These are phyloP conservation scores for Tilletia indica DNA, from an alignment of 1,284 basidiomycete species.

Conservation along the genomic window DNA sequence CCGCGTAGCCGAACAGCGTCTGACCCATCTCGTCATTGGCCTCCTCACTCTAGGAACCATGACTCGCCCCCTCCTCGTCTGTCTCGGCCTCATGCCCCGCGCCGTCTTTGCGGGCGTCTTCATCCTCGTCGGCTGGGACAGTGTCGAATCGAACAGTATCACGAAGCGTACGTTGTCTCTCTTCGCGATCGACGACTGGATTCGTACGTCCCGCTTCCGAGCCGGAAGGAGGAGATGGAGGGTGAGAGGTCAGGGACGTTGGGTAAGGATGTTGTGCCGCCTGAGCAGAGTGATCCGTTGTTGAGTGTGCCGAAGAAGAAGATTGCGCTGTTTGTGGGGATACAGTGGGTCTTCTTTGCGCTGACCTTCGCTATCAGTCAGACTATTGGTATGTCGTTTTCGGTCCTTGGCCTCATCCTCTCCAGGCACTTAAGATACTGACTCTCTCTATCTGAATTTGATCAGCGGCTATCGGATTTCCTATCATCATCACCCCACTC, in stretches of 20 bases:
- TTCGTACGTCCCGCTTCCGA: neutral
- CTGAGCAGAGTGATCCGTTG: constrained; percentile 61
- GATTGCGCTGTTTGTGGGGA: constrained; percentile 72
- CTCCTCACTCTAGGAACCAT: constrained; percentile 54
- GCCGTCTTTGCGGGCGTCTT: constrained; percentile 54
- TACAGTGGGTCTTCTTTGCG: constrained; percentile 83
- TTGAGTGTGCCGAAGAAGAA: constrained; percentile 71
- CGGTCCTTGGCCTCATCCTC: neutral
- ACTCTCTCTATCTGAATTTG: neutral
- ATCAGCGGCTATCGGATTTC: constrained; percentile 71
- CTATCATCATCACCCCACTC: constrained; percentile 80
- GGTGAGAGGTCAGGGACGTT: neutral
- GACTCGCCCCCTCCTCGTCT: constrained; percentile 53
- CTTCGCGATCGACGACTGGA: constrained; percentile 65
- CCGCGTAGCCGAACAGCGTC: constrained; percentile 50
- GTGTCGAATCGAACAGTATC: constrained; percentile 78
- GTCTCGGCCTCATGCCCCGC: constrained; percentile 49
- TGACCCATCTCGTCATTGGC: constrained; percentile 51
- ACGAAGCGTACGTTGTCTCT: constrained; percentile 80
- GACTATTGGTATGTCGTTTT: constrained; percentile 68
- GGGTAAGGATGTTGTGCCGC: constrained; percentile 9
- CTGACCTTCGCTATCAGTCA: constrained; percentile 88
- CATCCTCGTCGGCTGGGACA: constrained; percentile 58
- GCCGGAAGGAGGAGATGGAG: neutral
- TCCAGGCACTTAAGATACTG: neutral